Conservation (phyloP, 495 filamentous ascomycete genomes). For the Penicillium parvum region DNA sequence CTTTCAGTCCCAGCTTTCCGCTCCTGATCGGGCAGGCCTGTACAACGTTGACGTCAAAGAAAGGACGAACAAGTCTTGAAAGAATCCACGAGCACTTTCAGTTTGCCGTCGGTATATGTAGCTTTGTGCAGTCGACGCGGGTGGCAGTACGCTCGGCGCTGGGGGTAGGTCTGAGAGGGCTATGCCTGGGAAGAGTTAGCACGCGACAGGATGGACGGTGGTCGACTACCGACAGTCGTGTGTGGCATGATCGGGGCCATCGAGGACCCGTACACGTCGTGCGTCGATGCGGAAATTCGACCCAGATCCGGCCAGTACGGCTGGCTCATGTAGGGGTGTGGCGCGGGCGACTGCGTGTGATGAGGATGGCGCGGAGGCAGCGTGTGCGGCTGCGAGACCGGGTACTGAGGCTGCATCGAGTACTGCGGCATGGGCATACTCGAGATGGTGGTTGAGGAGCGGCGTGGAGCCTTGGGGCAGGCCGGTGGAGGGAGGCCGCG, state of each 20-base stretch:
- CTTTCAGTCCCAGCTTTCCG: no score
- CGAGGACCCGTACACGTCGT: constrained; percentile 52
- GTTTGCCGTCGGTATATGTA: constrained; percentile 81
- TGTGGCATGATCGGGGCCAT: constrained; percentile 45
- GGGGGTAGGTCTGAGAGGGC: constrained; percentile 54
- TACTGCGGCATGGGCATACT: constrained; percentile 50
- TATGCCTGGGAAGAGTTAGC: constrained; percentile 50
- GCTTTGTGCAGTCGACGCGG: constrained; percentile 58
- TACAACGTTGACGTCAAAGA: no score
- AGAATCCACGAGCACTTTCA: constrained; percentile 89
- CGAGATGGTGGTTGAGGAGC: constrained; percentile 40
- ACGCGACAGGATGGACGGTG: constrained; percentile 48
- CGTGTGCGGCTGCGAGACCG: constrained; percentile 59
- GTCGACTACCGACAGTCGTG: constrained; percentile 57
- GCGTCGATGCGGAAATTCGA: constrained; percentile 58
- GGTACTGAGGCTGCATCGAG: constrained; percentile 55
- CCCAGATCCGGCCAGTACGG: constrained; percentile 59
- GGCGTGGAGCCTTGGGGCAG: constrained; percentile 51
- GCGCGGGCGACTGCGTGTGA: constrained; percentile 44
- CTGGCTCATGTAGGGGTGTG: constrained; percentile 55
- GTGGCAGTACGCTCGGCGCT: constrained; percentile 60
- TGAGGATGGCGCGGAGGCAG: constrained; percentile 66
- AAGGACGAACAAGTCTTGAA: no score
- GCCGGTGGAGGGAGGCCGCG: constrained; percentile 52
- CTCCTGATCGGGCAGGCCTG: no score